A percentile compares a stretch with the other conserved stretches of the same genome.
These are phyloP conservation scores for Rhizoctonia solani DNA, from an alignment of 1,284 basidiomycete genomes.

Conservation along the genomic window DNA sequence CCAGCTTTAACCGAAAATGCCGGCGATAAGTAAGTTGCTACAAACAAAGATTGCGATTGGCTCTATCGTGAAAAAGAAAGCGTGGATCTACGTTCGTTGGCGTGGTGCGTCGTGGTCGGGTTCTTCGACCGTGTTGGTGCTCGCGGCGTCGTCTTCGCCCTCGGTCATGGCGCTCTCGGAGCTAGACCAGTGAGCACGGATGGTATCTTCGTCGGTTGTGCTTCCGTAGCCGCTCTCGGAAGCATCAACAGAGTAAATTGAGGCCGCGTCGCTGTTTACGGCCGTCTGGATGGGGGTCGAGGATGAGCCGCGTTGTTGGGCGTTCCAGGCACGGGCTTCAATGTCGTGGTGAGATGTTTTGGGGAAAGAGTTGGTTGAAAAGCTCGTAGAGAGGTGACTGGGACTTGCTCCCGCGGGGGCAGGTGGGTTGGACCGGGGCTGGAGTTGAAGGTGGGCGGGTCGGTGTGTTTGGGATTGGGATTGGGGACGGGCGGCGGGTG, in stretches of 20 bases:
- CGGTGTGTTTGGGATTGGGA: conserved; percentile 3
- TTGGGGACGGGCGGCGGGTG: background rate
- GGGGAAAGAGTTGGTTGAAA: conserved; percentile 11
- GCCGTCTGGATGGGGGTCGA: background rate
- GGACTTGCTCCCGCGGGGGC: background rate
- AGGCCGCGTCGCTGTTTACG: conserved; percentile 15
- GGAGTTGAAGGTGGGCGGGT: conserved; percentile 23
- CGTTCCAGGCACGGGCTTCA: conserved; percentile 15
- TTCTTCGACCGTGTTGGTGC: conserved; percentile 4
- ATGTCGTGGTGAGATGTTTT: conserved; percentile 21
- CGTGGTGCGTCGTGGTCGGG: background rate
- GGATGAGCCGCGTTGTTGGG: background rate
- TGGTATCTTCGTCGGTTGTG: conserved; percentile 25
- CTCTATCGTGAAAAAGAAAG: background rate
- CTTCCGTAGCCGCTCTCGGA: conserved; percentile 30
- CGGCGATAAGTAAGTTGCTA: background rate
- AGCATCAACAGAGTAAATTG: conserved; percentile 31
- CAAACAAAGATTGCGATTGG: background rate
- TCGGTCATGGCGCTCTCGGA: conserved; percentile 25
- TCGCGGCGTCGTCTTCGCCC: conserved; percentile 3
- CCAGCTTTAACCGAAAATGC: background rate
- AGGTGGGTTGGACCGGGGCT: background rate
- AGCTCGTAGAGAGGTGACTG: conserved; percentile 20
- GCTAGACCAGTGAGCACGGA: conserved; percentile 22
- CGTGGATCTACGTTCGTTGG: background rate